Evolutionary conservation across 2,329 filamentous ascomycete species (phyloP), one percentile per base, ranked within the genome.

Genomic region (Teratosphaeria epicoccoides): DNA sequence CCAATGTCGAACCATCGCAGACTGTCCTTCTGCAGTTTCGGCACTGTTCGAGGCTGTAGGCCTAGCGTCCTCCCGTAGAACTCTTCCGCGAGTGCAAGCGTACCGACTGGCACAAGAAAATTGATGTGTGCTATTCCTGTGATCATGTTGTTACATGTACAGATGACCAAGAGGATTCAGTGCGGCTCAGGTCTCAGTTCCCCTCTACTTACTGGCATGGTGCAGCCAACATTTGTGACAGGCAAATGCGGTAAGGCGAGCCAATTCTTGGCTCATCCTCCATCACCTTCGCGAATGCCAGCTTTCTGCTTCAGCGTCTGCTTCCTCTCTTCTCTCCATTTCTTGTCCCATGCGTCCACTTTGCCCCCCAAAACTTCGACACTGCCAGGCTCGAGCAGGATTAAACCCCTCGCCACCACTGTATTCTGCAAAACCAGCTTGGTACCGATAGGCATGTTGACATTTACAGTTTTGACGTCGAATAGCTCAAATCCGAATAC

Each of bases 351-450:
- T 0, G 73, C 74, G 50, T 96, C 89, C 44, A 97, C 78, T 71
- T 87, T 94, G 0, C 93, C 93, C 1, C 93, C 93, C n/a, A 96
- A 69, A 2, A 95, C 64, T n/a, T 79, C 76, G 50, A 82, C 83
- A 52, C 69, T 81, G 2, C 71, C 72, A 1, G 87, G 83, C 56
- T 88, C 84, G 20, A 98, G 73, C 68, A 97, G 71, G n/a, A 95
- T 63, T 47, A 86, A 78, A 0, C 89, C 93, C 51, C 91, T 77
- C 4, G 86, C 81, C 2, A 94, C 80, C 5, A 81, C 74, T 2
- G 80, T 76, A 56, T 81, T 75, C 58, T 75, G 81, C 47, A 98
- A 68, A 40, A 95, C 61, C 23, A 96, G 49, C 59, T 98, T 98
- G 59, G 83, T 78, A 1, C 93, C 93, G 55, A 97, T 90, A 46